phyloP scores from a whole-genome alignment of 441 rosid genomes.

The Kokia cookei region DNA sequence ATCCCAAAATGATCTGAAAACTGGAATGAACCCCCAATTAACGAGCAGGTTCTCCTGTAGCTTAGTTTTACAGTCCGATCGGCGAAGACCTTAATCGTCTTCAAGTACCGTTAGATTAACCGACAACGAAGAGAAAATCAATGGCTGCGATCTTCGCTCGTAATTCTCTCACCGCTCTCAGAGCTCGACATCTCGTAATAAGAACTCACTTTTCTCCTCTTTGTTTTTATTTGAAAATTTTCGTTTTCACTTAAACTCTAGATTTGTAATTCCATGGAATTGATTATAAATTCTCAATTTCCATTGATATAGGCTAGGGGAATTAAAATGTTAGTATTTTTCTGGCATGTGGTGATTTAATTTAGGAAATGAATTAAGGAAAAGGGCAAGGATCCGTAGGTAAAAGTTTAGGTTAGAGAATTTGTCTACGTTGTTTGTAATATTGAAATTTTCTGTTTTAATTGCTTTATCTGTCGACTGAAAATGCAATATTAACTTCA shows the following conservation, averaged over 20 bases:
- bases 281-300: not conserved
- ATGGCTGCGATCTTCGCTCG: conserved; percentile 89
- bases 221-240: not conserved
- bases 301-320: not conserved
- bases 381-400: not conserved
- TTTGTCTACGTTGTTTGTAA: not conserved
- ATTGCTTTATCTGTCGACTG: not conserved
- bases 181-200: conserved; percentile 78
- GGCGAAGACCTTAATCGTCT: conserved; percentile 10
- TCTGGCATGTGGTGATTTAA: not conserved
- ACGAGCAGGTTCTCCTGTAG: not conserved
- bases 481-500: not conserved
- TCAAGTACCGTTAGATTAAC: not conserved
- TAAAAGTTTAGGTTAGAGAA: not conserved
- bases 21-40: not conserved
- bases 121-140: not conserved
- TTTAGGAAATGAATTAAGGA: not conserved
- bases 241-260: not conserved
- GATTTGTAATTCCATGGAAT: not conserved
- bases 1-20: not conserved
- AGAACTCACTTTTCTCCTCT: conserved; percentile 18
- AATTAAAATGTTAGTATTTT: not conserved
- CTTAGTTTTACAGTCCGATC: not conserved
- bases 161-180: conserved; percentile 65
- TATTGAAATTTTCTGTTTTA: not conserved